Base-by-base conservation (phyloP, 2,329 filamentous ascomycete genomes). In the Talaromyces amestolkiae region DNA sequence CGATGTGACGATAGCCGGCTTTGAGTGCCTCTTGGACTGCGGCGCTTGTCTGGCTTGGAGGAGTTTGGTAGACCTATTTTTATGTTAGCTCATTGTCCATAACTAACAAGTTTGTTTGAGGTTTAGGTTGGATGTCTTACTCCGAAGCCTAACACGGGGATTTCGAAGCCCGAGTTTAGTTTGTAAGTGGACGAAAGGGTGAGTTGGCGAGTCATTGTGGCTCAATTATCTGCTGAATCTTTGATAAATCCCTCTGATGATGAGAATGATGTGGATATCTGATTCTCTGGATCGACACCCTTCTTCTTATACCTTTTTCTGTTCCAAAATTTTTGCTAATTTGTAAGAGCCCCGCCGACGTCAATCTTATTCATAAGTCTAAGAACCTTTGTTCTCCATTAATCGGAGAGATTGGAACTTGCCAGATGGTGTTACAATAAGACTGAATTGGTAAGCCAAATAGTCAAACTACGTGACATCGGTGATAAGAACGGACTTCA, bases 1-100 rank as follows among this genome's bases (percentile, higher is more conserved):
- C 61, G n/a, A 63, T 39, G 19, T 63, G 61, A 15, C 51, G 61
- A 15, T 63, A 63, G 1, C 61, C 61, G 17, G 35, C 61, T 58
- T 63, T 45, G n/a, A 63, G 43, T 3, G 61, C 61, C 17, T 63
- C 43, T 19, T 56, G 35, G 15, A 63, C 61, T 24, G 53, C 53
- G 11, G 33, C 6, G 19, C 53, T 56, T 39, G 53, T 37, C 1
- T 56, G 33, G n/a, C 31, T 37, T 56, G 53, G 53, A 7, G 53
- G 53, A 9, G 53, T 56, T 56, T 15, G 3, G n/a, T 7, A 56
- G 51, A 56, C 51, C 51, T 56, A 37, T 53, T 19, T 24, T 15
- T 9, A 9, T 15, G 17, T 31, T 31, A 31, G 7, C 27, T 51
- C 35, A 37, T 13, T 13, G 35, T 37, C 35, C 2, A 37, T 11